Base-by-base conservation (phyloP, 2,329 filamentous ascomycete species). In the Trichoderma sp. region DNA sequence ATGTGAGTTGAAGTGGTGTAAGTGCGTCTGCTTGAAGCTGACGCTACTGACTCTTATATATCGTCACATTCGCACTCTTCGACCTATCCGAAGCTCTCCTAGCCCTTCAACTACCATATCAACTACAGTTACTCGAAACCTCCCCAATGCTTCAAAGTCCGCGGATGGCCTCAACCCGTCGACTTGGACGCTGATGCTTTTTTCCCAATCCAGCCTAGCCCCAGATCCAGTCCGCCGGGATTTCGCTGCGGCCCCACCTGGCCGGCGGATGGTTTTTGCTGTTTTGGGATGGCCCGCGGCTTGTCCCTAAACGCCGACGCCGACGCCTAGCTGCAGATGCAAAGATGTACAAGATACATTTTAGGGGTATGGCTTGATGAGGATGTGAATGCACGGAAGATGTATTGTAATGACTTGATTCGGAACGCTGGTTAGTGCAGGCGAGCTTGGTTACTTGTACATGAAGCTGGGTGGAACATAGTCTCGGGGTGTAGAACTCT, bases 231-330 rank as follows among this genome's bases (percentile, higher is more conserved):
- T 49, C 30, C 63, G 54, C 56, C 56, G 56, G 37, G 46, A 67
- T 43, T 52, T 54, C 28, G 34, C 18, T 30, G 24, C 52, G 37
- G 58, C 58, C 37, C 61, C 61, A 65, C 61, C 24, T n/a, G 34
- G 34, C 52, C 54, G 37, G 30, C 8, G 11, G 65, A 67, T 46
- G 18, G 11, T 67, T 67, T 67, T 52, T 67, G 28, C 65, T 46
- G n/a, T 4, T 67, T 67, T 21, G 1, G 65, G 13, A 46, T 67
- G 39, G 65, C 32, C n/a, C 14, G 34, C 64, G 64, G 64, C 54
- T 5, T 59, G 26, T 30, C 21, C 21, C 43, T 52, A 28, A 66
- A 67, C 64, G 55, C 54, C 64, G 64, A 26, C 26, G 13, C 54
- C 37, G 64, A 26, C 26, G 13, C 54, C 37, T 59, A 59, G 54